phyloP scores from a whole-genome alignment of 2,329 filamentous ascomycete genomes.

The Aspergillus piperis region DNA sequence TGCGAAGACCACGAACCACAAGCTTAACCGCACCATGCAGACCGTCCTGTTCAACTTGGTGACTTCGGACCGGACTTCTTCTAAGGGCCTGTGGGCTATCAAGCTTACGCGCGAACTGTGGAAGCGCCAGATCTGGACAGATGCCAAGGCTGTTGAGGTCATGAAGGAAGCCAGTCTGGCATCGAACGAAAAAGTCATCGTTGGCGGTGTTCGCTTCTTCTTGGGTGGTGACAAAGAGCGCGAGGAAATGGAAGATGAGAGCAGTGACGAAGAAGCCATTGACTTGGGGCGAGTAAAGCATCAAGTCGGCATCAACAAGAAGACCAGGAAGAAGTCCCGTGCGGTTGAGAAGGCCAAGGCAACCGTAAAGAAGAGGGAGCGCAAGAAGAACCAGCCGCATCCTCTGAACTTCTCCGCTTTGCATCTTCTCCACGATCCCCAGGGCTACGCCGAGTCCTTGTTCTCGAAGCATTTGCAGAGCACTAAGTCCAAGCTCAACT shows the following conservation, averaged over 20 bases:
- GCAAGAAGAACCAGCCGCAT: conserved; percentile 84
- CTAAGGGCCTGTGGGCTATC: conserved; percentile 91
- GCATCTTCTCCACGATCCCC: conserved; percentile 89
- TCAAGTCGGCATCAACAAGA: conserved; percentile 91
- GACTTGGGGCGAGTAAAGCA: conserved; percentile 83
- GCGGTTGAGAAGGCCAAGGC: conserved; percentile 76
- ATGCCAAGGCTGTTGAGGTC: conserved; percentile 91
- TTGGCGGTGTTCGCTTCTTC: conserved; percentile 89
- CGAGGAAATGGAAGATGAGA: conserved; percentile 88
- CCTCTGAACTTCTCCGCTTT: conserved; percentile 94
- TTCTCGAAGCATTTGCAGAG: conserved; percentile 91
- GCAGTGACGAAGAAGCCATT: conserved; percentile 72
- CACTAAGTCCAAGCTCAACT: conserved; percentile 76
- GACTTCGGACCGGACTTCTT: conserved; percentile 77
- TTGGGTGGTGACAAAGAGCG: conserved; percentile 93
- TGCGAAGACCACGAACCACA: conserved; percentile 84
- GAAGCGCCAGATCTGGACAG: conserved; percentile 95
- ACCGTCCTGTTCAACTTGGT: conserved; percentile 91
- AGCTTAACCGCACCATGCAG: conserved; percentile 88
- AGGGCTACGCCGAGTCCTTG: conserved; percentile 85
- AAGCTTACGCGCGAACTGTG: conserved; percentile 94
- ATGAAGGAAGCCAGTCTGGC: conserved; percentile 93
- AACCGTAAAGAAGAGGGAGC: conserved; percentile 79
- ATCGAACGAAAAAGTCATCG: conserved; percentile 89
- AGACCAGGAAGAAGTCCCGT: conserved; percentile 82